phyloP scores from a whole-genome alignment of 139 green algal genomes.

The Nannochloris sp. region DNA sequence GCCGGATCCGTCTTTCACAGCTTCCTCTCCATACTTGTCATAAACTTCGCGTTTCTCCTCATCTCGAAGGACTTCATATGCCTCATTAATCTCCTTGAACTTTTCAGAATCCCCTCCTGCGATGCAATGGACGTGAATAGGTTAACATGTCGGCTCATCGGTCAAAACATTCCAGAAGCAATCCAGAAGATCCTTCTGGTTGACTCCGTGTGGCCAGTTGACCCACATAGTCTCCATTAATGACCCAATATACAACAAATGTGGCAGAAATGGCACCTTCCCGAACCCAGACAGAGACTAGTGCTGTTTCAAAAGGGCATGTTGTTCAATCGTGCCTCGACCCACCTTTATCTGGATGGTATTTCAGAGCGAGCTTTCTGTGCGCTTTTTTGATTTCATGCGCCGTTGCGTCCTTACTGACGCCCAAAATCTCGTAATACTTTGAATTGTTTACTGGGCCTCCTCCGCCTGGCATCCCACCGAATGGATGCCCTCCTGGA shows the following conservation, averaged over 20 bases:
- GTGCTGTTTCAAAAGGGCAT: background rate
- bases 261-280: too few relatives aligned
- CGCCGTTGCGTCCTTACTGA: constrained; percentile 56
- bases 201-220: too few relatives aligned
- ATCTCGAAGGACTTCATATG: constrained; percentile 93
- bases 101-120: constrained; percentile 84
- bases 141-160: too few relatives aligned
- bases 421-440: constrained; percentile 92
- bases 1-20: constrained; percentile 90
- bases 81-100: constrained; percentile 98
- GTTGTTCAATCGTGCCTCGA: background rate
- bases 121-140: background rate
- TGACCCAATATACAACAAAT: too few relatives aligned
- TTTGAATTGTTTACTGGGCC: constrained; percentile 34
- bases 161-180: constrained; percentile 1
- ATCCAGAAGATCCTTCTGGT: background rate
- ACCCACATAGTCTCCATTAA: too few relatives aligned
- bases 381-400: constrained; percentile 84
- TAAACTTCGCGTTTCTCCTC: constrained; percentile 94
- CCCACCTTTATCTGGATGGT: constrained; percentile 76
- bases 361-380: constrained; percentile 71
- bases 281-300: too few relatives aligned
- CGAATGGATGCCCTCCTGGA: constrained; percentile 16
- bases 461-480: constrained; percentile 21
- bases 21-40: constrained; percentile 98